phyloP scores from a whole-genome alignment of 345 rosid species.

The Anastatica hierochuntica region DNA sequence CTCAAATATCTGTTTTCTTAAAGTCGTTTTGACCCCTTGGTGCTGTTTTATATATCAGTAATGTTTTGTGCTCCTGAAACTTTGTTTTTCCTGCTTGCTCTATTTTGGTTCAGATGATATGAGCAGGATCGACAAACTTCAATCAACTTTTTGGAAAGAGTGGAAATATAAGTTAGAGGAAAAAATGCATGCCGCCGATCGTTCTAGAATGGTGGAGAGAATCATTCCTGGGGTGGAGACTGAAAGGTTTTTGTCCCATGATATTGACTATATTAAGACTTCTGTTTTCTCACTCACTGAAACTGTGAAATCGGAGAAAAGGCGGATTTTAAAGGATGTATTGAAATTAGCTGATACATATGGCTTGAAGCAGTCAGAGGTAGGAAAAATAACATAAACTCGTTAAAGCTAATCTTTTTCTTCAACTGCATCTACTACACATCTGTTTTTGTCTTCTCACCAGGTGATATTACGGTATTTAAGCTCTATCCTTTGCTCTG shows the following conservation, averaged over 20 bases:
- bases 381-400: conserved; percentile 23
- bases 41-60: conserved; percentile 1
- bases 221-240: conserved; percentile 83
- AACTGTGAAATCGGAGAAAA: conserved; percentile 66
- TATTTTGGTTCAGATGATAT: conserved; percentile 53
- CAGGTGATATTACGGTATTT: conserved; percentile 64
- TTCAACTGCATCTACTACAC: conserved; percentile 1
- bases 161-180: conserved; percentile 94
- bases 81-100: conserved; percentile 4
- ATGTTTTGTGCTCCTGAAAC: conserved; percentile 2
- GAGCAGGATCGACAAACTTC: conserved; percentile 63
- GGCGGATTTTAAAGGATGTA: conserved; percentile 52
- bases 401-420: background rate
- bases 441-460: conserved; percentile 5
- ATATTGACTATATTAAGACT: conserved; percentile 45
- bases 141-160: conserved; percentile 88
- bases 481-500: conserved; percentile 62
- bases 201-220: conserved; percentile 65
- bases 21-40: background rate
- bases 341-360: conserved; percentile 53
- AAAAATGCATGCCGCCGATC: conserved; percentile 64
- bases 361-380: conserved; percentile 59
- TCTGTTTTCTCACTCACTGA: conserved; percentile 54
- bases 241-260: conserved; percentile 74
- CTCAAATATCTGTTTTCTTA: background rate